A percentile compares a stretch with the other conserved stretches of the same genome.
Evolutionary conservation across 2,329 filamentous ascomycete genomes (phyloP).

Genomic region (Colletotrichum eremochloae): DNA sequence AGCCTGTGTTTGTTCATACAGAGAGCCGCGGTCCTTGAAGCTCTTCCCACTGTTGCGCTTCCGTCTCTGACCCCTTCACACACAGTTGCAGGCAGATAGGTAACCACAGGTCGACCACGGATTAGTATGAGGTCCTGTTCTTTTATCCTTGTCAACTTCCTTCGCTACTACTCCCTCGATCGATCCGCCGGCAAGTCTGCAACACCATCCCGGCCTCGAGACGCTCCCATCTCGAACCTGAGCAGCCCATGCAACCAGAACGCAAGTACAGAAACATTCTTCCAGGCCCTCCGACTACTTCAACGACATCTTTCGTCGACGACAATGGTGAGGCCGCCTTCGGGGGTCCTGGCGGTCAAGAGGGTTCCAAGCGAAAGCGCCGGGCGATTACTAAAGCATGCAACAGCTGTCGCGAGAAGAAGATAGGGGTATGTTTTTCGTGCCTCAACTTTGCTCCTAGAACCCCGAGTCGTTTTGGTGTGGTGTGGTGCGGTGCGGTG

Average conservation of each 20-base stretch:
- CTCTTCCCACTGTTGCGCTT: not conserved
- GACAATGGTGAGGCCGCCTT: slow-evolving; percentile 3
- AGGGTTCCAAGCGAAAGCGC: slow-evolving; percentile 33
- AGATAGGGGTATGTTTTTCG: slow-evolving; percentile 28
- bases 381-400: slow-evolving; percentile 20
- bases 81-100: not conserved
- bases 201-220: not conserved
- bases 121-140: slow-evolving; percentile 21
- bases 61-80: not conserved
- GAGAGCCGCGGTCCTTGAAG: not conserved
- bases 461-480: not conserved
- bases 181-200: slow-evolving; percentile 10
- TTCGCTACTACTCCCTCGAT: slow-evolving; percentile 3
- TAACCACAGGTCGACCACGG: not conserved
- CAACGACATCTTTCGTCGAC: not conserved
- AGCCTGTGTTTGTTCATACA: not conserved
- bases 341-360: not conserved
- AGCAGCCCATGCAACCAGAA: slow-evolving; percentile 38
- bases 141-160: not conserved
- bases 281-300: slow-evolving; percentile 16
- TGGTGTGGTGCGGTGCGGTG: not conserved
- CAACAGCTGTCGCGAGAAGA: slow-evolving; percentile 35
- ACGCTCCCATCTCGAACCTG: slow-evolving; percentile 4
- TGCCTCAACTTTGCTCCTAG: not conserved
- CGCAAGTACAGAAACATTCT: slow-evolving; percentile 37